Evolutionary conservation across 2,329 filamentous ascomycete species (phyloP), one percentile per base, ranked within the genome.

Genomic region (Aureobasidium sp.): DNA sequence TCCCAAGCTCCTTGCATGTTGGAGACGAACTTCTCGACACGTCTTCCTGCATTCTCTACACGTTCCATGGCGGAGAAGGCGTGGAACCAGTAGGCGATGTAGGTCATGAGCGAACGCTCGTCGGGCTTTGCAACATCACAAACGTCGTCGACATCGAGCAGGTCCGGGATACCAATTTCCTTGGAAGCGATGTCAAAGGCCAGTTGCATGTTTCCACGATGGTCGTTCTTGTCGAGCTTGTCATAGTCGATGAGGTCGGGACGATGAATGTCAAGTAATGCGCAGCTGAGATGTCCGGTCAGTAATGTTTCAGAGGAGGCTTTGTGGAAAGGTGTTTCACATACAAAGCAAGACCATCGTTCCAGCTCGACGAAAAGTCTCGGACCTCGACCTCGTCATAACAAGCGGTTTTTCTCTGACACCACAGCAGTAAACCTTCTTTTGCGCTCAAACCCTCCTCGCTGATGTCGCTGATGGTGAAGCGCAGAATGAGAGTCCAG

Each of bases 21-120:
- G 72, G 90, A 91, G 68, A 99, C 90, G 71, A 99, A 99, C 76
- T 99, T 99, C 78, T 99, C 94, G 5, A 99, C 94, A 67, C 94
- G 85, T 64, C 94, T 85, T 5, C 94, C 94, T 4, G 94, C 94
- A 72, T 99, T 99, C 76, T 99, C 94, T 9, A 99, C 94, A 73
- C 93, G 89, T 77, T 99, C 94, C 87, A 99, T 95, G 71, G 97
- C 93, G 34, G 93, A 97, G 74, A 99, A 99, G 68, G 94, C 94
- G 73, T 99, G 94, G 82, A 99, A 99, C 94, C 94, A 99, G 79
- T 99, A 99, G 66, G 94, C 94, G 69, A 99, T 99, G 75, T 99
- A 99, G 0, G 94, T 99, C 94, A 99, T 99, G 72, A 99, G 82
- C 73, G 90, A 95, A 68, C 91, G 87, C 76, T 99, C 94, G 73